These are phyloP conservation scores for Trichoderma polysporum DNA, from an alignment of 2,329 filamentous ascomycete genomes.

Conservation along the genomic window DNA sequence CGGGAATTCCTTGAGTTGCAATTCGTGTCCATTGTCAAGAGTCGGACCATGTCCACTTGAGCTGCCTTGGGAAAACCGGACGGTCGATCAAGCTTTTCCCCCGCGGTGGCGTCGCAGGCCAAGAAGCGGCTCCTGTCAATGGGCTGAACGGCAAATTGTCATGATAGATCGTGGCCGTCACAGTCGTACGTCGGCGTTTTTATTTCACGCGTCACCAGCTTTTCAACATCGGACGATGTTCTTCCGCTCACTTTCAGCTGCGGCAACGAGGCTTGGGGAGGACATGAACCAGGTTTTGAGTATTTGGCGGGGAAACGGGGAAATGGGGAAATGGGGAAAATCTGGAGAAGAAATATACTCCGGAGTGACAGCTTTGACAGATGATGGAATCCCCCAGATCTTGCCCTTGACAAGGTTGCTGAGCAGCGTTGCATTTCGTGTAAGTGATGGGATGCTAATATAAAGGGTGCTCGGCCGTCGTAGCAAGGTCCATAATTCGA, in stretches of 20 bases:
- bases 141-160: conserved; percentile 13
- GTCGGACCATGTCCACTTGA: background rate
- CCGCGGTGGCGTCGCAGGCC: conserved; percentile 7
- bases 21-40: background rate
- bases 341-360: conserved; percentile 18
- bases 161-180: background rate
- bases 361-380: conserved; percentile 16
- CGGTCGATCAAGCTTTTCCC: conserved; percentile 3
- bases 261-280: background rate
- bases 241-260: background rate
- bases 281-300: conserved; percentile 7
- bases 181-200: conserved; percentile 10
- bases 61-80: background rate
- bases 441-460: background rate
- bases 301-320: conserved; percentile 17
- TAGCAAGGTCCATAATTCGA: background rate
- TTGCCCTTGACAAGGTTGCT: background rate
- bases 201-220: conserved; percentile 3
- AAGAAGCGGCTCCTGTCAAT: background rate
- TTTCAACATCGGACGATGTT: background rate
- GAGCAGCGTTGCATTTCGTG: background rate
- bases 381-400: conserved; percentile 1
- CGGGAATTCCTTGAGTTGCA: background rate
- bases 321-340: conserved; percentile 19
- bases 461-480: background rate